Base-by-base conservation (phyloP, 257 asterid genomes). In the Ocimum tenuiflorum region DNA sequence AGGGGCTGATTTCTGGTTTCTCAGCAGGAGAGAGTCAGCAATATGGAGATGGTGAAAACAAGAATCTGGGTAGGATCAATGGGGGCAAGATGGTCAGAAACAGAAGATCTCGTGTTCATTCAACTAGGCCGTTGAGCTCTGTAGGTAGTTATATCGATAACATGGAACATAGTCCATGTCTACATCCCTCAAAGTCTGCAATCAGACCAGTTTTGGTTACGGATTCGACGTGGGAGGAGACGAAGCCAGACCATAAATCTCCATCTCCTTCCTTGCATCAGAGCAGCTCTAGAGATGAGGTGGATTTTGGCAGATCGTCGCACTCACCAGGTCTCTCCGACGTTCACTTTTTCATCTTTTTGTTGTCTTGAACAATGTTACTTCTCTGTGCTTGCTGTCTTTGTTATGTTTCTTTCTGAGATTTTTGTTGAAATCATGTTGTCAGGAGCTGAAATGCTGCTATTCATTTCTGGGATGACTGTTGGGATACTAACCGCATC, bases 391-490 rank as follows among this genome's bases (percentile, higher is more conserved):
- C n/a, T n/a, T n/a, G n/a, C n/a, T n/a, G n/a, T n/a, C n/a, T n/a
- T n/a, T n/a, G n/a, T n/a, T n/a, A n/a, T n/a, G n/a, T 45, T n/a
- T n/a, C n/a, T 24, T 1, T 41, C 47, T 5, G 2, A 8, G 12
- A n/a, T 41, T 27, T 27, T 4, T 27, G 31, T 27, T 27, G 31
- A 27, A 27, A 27, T 27, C 4, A 27, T 27, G 31, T 8, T 36
- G 63, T 8, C 83, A 87, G 94, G 77, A 46, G 67, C 71, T n/a
- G 78, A 75, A 19, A 69, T 80, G 85, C 77, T 74, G 35, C 69
- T 82, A 50, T 83, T 87, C 70, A 45, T 80, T 6, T 70, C 79
- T 15, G 97, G 94, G 64, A 75, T 89, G 74, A 72, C 77, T 12
- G 39, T 83, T 60, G 97, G 95, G 42, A 82, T 85, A 63, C 17